A percentile compares a stretch with the other conserved stretches of the same genome.
phyloP scores from a whole-genome alignment of 306 rosid species.

The Prunus mongolica region DNA sequence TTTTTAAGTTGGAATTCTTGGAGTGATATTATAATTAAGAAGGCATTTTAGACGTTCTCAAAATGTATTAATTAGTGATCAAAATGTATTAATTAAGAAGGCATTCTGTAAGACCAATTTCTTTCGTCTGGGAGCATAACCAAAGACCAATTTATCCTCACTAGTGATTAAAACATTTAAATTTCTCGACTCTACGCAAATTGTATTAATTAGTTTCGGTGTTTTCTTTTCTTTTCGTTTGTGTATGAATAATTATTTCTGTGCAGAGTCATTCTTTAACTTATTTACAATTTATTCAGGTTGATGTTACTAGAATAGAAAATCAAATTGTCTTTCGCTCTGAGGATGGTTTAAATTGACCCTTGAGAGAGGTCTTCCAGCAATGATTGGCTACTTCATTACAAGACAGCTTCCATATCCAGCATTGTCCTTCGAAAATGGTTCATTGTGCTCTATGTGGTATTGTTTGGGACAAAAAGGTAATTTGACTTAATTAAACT shows the following conservation, averaged over 20 bases:
- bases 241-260: background rate
- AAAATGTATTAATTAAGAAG: no score
- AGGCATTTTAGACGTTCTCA: no score
- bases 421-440: no score
- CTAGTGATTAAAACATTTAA: background rate
- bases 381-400: no score
- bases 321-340: slow-evolving; percentile 95
- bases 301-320: slow-evolving; percentile 88
- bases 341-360: slow-evolving; percentile 78
- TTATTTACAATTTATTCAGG: slow-evolving; percentile 36
- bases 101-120: slow-evolving; percentile 57
- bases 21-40: no score
- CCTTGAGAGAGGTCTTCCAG: no score
- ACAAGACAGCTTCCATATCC: no score
- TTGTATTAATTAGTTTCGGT: background rate
- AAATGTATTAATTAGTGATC: no score
- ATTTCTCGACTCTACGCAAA: background rate
- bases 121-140: slow-evolving; percentile 90
- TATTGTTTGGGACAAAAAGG: no score
- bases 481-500: no score
- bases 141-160: slow-evolving; percentile 43
- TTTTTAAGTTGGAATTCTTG: no score
- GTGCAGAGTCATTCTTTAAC: slow-evolving; percentile 3
- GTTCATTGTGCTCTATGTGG: no score
- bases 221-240: slow-evolving; percentile 8